Evolutionary conservation across 192 early-diverging fungal species (phyloP).

Genomic region (Backusella liffmaniae): DNA sequence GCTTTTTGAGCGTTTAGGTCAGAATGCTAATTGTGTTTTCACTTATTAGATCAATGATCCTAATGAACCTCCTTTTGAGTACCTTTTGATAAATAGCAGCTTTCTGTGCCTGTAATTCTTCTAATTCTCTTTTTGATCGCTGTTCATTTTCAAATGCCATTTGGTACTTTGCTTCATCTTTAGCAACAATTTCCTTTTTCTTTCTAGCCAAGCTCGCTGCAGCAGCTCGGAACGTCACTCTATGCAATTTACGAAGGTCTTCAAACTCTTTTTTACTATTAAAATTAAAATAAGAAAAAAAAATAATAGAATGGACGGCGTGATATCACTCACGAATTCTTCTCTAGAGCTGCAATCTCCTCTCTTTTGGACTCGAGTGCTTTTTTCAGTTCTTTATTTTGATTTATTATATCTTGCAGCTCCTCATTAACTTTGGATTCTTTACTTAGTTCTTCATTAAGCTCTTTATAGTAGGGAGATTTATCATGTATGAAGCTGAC

Average conservation of each 20-base stretch:
- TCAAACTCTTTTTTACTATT: slow-evolving; percentile 31
- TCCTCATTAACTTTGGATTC: neutral
- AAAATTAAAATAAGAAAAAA: neutral
- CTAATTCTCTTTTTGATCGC: slow-evolving; percentile 17
- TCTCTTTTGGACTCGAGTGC: neutral
- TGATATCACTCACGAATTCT: neutral
- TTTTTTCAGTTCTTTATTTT: neutral
- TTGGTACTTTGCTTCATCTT: slow-evolving; percentile 32
- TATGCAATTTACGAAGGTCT: slow-evolving; percentile 24
- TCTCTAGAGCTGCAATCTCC: slow-evolving; percentile 1
- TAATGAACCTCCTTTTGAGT: neutral
- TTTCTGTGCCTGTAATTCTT: neutral
- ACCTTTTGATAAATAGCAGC: neutral
- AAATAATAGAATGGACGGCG: neutral
- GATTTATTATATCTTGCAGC: neutral
- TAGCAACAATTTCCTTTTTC: slow-evolving; percentile 26
- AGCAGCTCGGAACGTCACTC: slow-evolving; percentile 21
- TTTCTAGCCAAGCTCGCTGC: slow-evolving; percentile 22
- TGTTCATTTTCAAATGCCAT: slow-evolving; percentile 31
- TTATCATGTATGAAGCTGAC: slow-evolving; percentile 13
- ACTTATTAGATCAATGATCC: neutral
- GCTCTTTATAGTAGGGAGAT: neutral
- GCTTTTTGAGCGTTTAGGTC: neutral
- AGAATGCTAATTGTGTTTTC: neutral
- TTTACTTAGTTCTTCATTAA: neutral